Percentiles rank a stretch among this genome's conserved stretches.
These are phyloP conservation scores for Saturnispora hagleri DNA, from an alignment of 805 yeast species.

Conservation along the genomic window DNA sequence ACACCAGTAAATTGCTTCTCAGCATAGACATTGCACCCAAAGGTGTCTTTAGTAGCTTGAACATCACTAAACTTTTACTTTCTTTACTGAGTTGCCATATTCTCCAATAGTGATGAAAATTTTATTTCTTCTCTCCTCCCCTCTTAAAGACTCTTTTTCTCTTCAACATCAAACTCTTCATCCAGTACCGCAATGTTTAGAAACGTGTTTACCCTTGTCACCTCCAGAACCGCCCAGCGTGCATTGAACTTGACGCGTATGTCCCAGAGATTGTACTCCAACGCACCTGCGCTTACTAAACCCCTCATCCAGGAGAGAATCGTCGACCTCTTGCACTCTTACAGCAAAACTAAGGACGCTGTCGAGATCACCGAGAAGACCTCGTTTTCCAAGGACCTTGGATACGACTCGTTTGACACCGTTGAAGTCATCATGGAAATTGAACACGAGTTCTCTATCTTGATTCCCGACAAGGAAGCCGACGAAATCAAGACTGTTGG, in stretches of 20 bases:
- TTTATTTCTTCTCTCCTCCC: not conserved
- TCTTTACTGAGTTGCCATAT: not conserved
- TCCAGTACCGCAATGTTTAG: not conserved
- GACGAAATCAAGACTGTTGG: slow-evolving; percentile 90
- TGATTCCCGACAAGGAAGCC: slow-evolving; percentile 83
- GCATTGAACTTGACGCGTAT: not conserved
- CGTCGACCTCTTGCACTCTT: slow-evolving; percentile 54
- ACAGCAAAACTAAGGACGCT: slow-evolving; percentile 42
- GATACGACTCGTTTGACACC: slow-evolving; percentile 62
- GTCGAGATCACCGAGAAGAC: slow-evolving; percentile 32
- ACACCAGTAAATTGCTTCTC: not conserved
- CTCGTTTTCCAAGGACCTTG: slow-evolving; percentile 55
- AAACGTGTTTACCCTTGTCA: not conserved
- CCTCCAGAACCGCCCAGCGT: not conserved
- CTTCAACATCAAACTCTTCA: not conserved
- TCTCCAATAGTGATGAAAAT: not conserved
- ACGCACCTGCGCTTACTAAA: slow-evolving; percentile 50
- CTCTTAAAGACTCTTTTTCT: not conserved
- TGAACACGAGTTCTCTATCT: slow-evolving; percentile 68
- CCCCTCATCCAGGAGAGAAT: slow-evolving; percentile 56
- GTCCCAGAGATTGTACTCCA: slow-evolving; percentile 37
- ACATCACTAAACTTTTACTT: not conserved
- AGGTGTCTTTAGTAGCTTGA: not conserved
- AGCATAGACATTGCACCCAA: not conserved
- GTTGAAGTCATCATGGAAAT: slow-evolving; percentile 68